A percentile compares a stretch with the other conserved stretches of the same genome.
phyloP scores from a whole-genome alignment of 1,139 yeast species.

The Pichia sp. region DNA sequence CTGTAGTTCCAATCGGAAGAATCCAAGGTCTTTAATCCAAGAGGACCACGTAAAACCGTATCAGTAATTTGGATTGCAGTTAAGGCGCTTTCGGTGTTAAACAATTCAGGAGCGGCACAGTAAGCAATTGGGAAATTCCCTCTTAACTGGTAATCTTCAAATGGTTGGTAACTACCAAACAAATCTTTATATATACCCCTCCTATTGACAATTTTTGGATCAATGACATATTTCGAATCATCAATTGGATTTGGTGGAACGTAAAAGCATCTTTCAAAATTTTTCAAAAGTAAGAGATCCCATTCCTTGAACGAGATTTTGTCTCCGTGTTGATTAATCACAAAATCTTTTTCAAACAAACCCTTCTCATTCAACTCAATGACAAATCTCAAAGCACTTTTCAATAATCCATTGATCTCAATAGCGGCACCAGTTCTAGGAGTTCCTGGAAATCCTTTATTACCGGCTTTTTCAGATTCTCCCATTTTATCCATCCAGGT shows the following conservation, averaged over 20 bases:
- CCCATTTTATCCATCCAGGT: conserved; percentile 99
- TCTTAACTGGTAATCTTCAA: conserved; percentile 88
- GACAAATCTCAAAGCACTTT: conserved; percentile 78
- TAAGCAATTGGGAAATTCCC: conserved; percentile 91
- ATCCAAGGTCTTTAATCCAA: conserved; percentile 88
- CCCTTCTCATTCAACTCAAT: conserved; percentile 47
- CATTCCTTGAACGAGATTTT: conserved; percentile 51
- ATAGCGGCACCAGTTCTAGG: conserved; percentile 97
- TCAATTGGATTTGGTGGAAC: conserved; percentile 54
- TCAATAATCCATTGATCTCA: conserved; percentile 83
- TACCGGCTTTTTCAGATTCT: conserved; percentile 75
- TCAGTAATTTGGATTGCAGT: conserved; percentile 68
- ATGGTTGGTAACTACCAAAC: conserved; percentile 71
- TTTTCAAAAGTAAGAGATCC: conserved; percentile 59
- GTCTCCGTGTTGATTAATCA: conserved; percentile 48
- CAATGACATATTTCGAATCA: conserved; percentile 50
- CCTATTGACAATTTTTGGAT: conserved; percentile 62
- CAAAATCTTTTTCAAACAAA: conserved; percentile 47
- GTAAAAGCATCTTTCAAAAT: conserved; percentile 74
- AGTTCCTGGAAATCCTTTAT: conserved; percentile 89
- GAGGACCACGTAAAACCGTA: conserved; percentile 67
- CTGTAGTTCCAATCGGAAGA: conserved; percentile 88
- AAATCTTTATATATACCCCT: conserved; percentile 93
- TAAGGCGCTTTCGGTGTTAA: conserved; percentile 51
- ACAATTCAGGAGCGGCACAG: conserved; percentile 89